These are phyloP conservation scores for Uronychia binucleata DNA, from an alignment of 73 alveolate genomes.

Conservation along the genomic window DNA sequence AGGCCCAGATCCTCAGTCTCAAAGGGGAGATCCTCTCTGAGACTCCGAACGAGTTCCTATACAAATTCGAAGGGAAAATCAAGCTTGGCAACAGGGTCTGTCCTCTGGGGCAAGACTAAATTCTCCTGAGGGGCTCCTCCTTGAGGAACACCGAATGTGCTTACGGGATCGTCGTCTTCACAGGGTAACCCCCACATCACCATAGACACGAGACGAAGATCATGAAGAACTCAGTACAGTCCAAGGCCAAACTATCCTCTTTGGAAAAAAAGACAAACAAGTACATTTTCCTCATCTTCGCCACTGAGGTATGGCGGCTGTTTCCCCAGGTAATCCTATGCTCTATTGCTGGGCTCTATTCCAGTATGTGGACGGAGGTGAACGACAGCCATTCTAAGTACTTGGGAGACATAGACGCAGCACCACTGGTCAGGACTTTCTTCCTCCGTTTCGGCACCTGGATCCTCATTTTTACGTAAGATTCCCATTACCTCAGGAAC, in stretches of 20 bases:
- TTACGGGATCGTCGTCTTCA: slow-evolving; percentile 73
- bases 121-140: slow-evolving; percentile 90
- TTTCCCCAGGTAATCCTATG: slow-evolving; percentile 70
- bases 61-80: slow-evolving; percentile 58
- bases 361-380: slow-evolving; percentile 60
- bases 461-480: slow-evolving; percentile 80
- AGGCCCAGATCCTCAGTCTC: slow-evolving; percentile 21
- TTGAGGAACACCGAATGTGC: slow-evolving; percentile 86
- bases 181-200: no score
- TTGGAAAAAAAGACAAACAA: slow-evolving; percentile 88
- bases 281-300: slow-evolving; percentile 83
- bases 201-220: slow-evolving; percentile 92
- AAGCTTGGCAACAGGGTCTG: not conserved
- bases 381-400: slow-evolving; percentile 49
- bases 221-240: slow-evolving; percentile 93
- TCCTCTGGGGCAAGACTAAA: slow-evolving; percentile 52
- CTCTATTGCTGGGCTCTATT: slow-evolving; percentile 70
- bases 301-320: slow-evolving; percentile 7
- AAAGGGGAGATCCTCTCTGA: slow-evolving; percentile 57
- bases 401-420: slow-evolving; percentile 16
- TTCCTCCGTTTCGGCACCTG: slow-evolving; percentile 81
- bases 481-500: slow-evolving; percentile 16
- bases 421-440: slow-evolving; percentile 52
- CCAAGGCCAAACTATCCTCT: slow-evolving; percentile 88
- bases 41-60: slow-evolving; percentile 57